Conservation (phyloP, 805 yeast genomes). For the Yarrowia osloensis region DNA sequence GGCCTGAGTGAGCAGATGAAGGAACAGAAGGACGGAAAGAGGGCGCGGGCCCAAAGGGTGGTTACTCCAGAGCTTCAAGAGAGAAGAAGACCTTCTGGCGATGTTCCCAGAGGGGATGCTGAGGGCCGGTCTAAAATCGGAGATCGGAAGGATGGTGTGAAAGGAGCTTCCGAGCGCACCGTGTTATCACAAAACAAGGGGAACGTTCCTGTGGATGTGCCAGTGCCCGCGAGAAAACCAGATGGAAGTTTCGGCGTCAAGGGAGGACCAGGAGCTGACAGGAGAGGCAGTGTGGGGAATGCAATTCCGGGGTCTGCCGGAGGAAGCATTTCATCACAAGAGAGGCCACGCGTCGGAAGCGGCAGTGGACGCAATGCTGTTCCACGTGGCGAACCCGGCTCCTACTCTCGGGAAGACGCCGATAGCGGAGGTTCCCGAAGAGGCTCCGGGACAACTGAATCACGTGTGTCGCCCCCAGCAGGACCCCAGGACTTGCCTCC, state of each 20-base stretch:
- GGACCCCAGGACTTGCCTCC: not conserved
- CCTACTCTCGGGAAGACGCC: not conserved
- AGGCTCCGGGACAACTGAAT: not conserved
- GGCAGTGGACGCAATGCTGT: not conserved
- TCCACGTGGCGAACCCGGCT: not conserved
- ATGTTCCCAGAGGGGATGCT: not conserved
- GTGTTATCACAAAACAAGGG: not conserved
- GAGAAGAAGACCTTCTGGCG: conserved; percentile 2
- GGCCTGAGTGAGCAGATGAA: conserved; percentile 13
- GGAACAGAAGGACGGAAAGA: not conserved
- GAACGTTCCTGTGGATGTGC: not conserved
- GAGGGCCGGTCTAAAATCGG: not conserved
- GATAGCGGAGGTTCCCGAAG: not conserved
- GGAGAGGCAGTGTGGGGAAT: not conserved
- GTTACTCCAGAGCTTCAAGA: not conserved
- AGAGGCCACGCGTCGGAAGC: not conserved
- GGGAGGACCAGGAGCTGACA: not conserved
- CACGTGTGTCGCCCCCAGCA: not conserved
- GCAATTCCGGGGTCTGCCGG: not conserved
- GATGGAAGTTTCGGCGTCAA: not conserved
- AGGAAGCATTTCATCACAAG: not conserved
- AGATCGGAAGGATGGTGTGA: not conserved
- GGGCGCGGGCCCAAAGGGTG: not conserved
- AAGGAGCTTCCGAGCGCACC: not conserved
- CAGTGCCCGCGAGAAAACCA: not conserved